Base-by-base conservation (phyloP, 305 asterid species). In the Vinca major region DNA sequence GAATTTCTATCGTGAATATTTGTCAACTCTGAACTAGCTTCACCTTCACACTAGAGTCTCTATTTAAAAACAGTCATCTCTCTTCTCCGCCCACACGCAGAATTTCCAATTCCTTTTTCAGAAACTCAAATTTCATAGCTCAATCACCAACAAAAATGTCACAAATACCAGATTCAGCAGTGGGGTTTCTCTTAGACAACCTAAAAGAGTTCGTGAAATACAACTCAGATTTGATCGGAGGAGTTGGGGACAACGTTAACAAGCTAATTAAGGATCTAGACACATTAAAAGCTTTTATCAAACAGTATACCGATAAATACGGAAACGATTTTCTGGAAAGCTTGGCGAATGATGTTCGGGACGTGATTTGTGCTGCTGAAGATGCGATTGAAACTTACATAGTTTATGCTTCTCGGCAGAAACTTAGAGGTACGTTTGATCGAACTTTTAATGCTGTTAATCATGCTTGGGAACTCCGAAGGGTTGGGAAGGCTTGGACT, bases 121-220 rank as follows among this genome's bases (percentile, higher is more conserved):
- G 0, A 7, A 52, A 60, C 64, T 60, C 33, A 52, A 1, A 26
- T 26, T 26, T 26, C 33, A 1, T 26, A 26, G 33, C 33, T 26
- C 1, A 26, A 26, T 26, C 33, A 26, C 33, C 33, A 26, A 26
- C 33, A 26, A 26, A 54, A 54, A 54, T 54, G 60, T 37, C 41
- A 74, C 60, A 54, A 1, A 7, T 78, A 80, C 50, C 66, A 9
- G 92, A 86, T 68, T 87, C 89, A n/a, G 90, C 88, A 8, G 78
- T 86, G 0, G 85, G 82, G 60, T 84, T 86, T 36, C 85, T 88
- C 58, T 71, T 86, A 41, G 86, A 84, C 71, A 86, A 88, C 41
- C 79, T 88, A 12, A 81, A 80, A 71, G 87, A 84, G 61, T 84
- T 86, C 43, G 80, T 74, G 5, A 13, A 9, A 5, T 81, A 85